Evolutionary conservation across 148 eudicot species (phyloP).

Genomic region (Euryodendron excelsum): DNA sequence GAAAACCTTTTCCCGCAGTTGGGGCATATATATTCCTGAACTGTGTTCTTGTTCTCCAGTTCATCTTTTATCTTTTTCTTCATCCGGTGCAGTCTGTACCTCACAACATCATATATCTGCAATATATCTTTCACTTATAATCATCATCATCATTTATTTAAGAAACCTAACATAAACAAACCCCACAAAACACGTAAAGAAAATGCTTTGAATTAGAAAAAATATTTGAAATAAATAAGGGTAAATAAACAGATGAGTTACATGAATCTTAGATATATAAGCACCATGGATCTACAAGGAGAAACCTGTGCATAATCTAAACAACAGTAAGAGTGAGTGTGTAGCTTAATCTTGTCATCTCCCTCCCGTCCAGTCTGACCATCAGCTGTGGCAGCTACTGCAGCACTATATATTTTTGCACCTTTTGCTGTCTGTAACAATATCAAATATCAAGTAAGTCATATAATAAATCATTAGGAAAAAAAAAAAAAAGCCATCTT

Average conservation of each 20-base stretch:
- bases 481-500: background rate
- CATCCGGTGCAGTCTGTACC: slow-evolving; percentile 94
- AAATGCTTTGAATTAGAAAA: background rate
- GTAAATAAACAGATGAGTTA: background rate
- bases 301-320: slow-evolving; percentile 96
- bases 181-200: background rate
- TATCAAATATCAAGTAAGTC: slow-evolving; percentile 4
- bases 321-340: slow-evolving; percentile 95
- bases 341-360: slow-evolving; percentile 89
- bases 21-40: slow-evolving; percentile 94
- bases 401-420: slow-evolving; percentile 85
- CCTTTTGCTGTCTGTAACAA: slow-evolving; percentile 78
- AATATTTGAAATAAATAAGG: background rate
- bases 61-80: slow-evolving; percentile 94
- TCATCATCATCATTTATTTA: background rate
- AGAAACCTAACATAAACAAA: background rate
- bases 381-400: slow-evolving; percentile 83
- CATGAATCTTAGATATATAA: background rate
- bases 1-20: slow-evolving; percentile 78
- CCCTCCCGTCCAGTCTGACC: slow-evolving; percentile 63
- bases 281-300: slow-evolving; percentile 3
- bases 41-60: slow-evolving; percentile 87
- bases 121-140: slow-evolving; percentile 11
- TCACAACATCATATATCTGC: slow-evolving; percentile 96
- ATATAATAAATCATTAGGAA: background rate